phyloP scores from a whole-genome alignment of 129 eudicot genomes.

The Pittosporum tobira region DNA sequence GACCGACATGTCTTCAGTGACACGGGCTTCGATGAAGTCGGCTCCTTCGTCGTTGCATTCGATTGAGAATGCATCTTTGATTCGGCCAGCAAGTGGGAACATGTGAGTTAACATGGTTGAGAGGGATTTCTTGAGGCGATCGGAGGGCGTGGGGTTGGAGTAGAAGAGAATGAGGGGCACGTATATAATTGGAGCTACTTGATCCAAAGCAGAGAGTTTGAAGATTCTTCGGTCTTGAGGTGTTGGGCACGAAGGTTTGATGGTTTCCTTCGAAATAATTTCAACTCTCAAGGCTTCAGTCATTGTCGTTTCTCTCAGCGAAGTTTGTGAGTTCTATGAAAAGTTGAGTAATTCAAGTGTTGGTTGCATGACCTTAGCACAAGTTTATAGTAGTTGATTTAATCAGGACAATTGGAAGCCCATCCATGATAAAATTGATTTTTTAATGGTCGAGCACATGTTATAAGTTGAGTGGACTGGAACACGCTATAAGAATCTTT shows the following conservation, averaged over 20 bases:
- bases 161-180: not conserved
- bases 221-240: not conserved
- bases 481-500: no score
- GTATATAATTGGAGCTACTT: not conserved
- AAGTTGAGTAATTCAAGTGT: no score
- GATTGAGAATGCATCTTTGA: constrained; percentile 9
- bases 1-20: not conserved
- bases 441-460: no score
- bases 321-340: no score
- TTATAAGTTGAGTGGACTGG: no score
- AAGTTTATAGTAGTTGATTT: no score
- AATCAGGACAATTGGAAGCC: no score
- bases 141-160: not conserved
- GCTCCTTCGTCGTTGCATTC: constrained; percentile 14
- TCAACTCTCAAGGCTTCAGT: constrained; percentile 4
- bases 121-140: constrained; percentile 7
- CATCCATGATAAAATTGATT: no score
- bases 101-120: not conserved
- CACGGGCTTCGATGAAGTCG: constrained; percentile 8
- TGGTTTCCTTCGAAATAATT: not conserved
- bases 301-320: no score
- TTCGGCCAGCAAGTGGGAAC: constrained; percentile 9
- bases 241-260: not conserved
- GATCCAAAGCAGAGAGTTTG: constrained; percentile 2
- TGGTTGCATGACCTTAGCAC: no score